phyloP scores from a whole-genome alignment of 2,329 filamentous ascomycete species.

The Curvularia spicifera region DNA sequence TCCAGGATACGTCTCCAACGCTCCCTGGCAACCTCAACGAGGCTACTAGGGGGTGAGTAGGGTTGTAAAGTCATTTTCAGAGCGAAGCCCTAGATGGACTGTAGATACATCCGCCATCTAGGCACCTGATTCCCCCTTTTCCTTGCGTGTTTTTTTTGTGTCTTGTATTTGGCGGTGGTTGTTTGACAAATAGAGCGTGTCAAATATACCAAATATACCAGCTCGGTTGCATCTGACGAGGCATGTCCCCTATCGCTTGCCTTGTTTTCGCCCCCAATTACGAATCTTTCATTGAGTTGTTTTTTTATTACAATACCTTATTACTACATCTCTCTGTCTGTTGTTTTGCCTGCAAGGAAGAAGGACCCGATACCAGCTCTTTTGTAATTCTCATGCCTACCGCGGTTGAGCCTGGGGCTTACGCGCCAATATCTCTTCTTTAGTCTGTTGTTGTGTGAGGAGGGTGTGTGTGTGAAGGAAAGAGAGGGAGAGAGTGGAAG shows the following conservation, averaged over 20 bases:
- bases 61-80: background rate
- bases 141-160: conserved; percentile 5
- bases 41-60: conserved; percentile 24
- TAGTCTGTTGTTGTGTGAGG: conserved; percentile 1
- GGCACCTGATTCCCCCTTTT: conserved; percentile 10
- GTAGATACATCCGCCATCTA: background rate
- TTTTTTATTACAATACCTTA: background rate
- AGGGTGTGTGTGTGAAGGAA: background rate
- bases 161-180: conserved; percentile 2
- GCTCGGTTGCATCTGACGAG: conserved; percentile 1
- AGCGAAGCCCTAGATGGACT: conserved; percentile 6
- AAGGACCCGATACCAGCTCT: conserved; percentile 19
- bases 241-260: background rate
- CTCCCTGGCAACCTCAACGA: conserved; percentile 38
- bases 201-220: background rate
- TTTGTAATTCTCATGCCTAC: conserved; percentile 17
- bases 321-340: background rate
- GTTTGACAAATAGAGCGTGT: conserved; percentile 7
- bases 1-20: conserved; percentile 30
- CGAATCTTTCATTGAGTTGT: conserved; percentile 7
- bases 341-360: conserved; percentile 6
- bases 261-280: background rate
- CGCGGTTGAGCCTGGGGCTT: conserved; percentile 15
- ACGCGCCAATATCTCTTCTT: conserved; percentile 13
- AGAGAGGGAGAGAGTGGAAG: no score